Evolutionary conservation across 352 stramenopile genomes (phyloP).

Genomic region (Peronosclerospora sorghi): DNA sequence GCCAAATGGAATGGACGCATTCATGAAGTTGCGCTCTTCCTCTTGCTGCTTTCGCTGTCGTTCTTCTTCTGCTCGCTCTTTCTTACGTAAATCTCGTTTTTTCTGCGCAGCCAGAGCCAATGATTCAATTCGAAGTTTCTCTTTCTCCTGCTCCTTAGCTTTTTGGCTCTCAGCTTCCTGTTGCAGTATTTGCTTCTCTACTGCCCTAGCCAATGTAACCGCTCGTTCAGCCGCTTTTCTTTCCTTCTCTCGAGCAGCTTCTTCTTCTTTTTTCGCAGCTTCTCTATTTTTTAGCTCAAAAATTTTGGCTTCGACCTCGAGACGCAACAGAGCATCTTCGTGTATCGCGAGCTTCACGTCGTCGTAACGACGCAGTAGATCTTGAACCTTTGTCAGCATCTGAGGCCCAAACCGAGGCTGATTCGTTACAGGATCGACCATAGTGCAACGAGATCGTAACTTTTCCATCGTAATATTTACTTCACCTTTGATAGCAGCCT

Average conservation of each 20-base stretch:
- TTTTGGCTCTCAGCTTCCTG: conserved; percentile 8
- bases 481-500: conserved; percentile 23
- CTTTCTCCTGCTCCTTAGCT: conserved; percentile 8
- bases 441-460: conserved; percentile 34
- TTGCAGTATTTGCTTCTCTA: conserved; percentile 15
- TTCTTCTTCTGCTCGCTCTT: conserved; percentile 25
- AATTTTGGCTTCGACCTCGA: conserved; percentile 13
- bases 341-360: conserved; percentile 21
- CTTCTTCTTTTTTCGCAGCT: conserved; percentile 1
- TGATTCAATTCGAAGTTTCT: conserved; percentile 23
- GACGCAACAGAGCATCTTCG: conserved; percentile 15
- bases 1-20: conserved; percentile 25
- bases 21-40: conserved; percentile 18
- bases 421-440: conserved; percentile 65
- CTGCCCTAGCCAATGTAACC: conserved; percentile 5
- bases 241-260: conserved; percentile 5
- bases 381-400: conserved; percentile 54
- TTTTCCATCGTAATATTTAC: conserved; percentile 31
- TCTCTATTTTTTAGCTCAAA: conserved; percentile 8
- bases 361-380: conserved; percentile 44
- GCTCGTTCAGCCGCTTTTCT: conserved; percentile 8
- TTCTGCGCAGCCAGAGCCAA: conserved; percentile 45
- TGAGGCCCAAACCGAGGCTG: conserved; percentile 64
- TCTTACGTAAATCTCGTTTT: conserved; percentile 37
- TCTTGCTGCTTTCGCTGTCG: conserved; percentile 21